Base-by-base conservation (phyloP, 345 rosid genomes). In the Orychophragmus violaceus region DNA sequence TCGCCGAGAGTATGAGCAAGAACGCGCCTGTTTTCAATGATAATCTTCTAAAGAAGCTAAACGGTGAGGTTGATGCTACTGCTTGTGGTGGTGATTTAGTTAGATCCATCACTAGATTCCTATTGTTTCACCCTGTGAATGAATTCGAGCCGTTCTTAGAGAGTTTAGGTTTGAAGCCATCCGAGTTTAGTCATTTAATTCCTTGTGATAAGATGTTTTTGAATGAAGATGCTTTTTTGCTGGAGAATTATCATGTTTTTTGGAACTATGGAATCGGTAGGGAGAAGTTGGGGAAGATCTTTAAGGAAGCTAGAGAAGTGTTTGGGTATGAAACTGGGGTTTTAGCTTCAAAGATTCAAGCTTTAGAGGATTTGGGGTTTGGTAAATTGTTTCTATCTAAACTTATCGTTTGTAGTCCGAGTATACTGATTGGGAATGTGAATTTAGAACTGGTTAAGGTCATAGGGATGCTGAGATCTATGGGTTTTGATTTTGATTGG, bases 61-160 rank as follows among this genome's bases (percentile, higher is more conserved):
- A 66, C 10, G 29, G 25, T 44, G 48, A 14, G 28, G 16, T 9
- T 45, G 74, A 25, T 46, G 24, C 24, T 30, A 0, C 25, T 19
- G 22, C 25, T 11, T 46, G 2, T 21, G 59, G 24, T 2, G 59
- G 30, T 30, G 59, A 54, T 3, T 13, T 54, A 3, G n/a, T 69
- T 29, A 35, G 84, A 14, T 75, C 84, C 2, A 37, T 87, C 13
- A 27, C 80, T 1, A 84, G 83, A 49, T 81, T 76, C 68, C 62
- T 93, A 51, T 73, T 82, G n/a, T 93, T 81, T 63, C 84, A 85
- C 35, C 97, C 98, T 3, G 80, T 90, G 36, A 93, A 92, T 59
- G 98, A 92, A 58, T 92, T 86, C 21, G 95, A 92, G 79, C 95
- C 95, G 21, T 92, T 87, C 74, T 83, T 85, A 19, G 93, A 92